Evolutionary conservation across 2,329 filamentous ascomycete species (phyloP).

Genomic region (Verticillium tricorpus): DNA sequence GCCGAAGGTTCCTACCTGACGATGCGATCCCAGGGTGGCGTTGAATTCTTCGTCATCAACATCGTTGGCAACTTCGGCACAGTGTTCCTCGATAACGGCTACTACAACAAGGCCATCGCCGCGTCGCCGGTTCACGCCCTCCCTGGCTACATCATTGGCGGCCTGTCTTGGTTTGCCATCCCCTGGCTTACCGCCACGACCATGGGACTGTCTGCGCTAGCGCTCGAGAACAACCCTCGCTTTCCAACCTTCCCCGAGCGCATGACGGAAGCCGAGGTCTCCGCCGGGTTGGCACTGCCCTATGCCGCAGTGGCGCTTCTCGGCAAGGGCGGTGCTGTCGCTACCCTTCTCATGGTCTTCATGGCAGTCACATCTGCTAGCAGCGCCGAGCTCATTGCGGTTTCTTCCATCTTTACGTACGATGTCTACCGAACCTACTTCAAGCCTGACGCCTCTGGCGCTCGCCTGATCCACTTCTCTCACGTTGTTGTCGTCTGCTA

Average conservation of each 20-base stretch:
- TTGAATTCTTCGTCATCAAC: slow-evolving; percentile 73
- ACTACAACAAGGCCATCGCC: slow-evolving; percentile 83
- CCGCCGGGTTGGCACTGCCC: slow-evolving; percentile 71
- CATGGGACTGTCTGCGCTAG: slow-evolving; percentile 74
- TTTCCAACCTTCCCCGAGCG: slow-evolving; percentile 66
- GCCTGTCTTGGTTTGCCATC: slow-evolving; percentile 79
- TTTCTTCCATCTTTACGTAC: slow-evolving; percentile 81
- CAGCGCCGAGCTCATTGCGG: slow-evolving; percentile 75
- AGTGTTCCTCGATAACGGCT: slow-evolving; percentile 73
- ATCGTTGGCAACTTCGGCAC: slow-evolving; percentile 72
- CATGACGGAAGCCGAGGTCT: slow-evolving; percentile 66
- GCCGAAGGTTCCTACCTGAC: slow-evolving; percentile 72
- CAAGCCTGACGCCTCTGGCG: slow-evolving; percentile 71
- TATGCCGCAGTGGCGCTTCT: slow-evolving; percentile 75
- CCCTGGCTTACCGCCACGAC: slow-evolving; percentile 80
- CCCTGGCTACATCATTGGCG: slow-evolving; percentile 68
- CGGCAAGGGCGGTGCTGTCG: slow-evolving; percentile 69
- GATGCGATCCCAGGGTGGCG: slow-evolving; percentile 68
- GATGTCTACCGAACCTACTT: slow-evolving; percentile 87
- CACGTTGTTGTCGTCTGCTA: slow-evolving; percentile 66
- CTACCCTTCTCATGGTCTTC: slow-evolving; percentile 71
- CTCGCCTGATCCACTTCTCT: slow-evolving; percentile 75
- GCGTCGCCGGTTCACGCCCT: slow-evolving; percentile 74
- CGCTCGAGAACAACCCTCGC: slow-evolving; percentile 62
- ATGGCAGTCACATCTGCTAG: slow-evolving; percentile 79